Percentiles rank a stretch among this genome's conserved stretches.
Evolutionary conservation across 768 basidiomycete species (phyloP).

Genomic region (Hortiboletus campestris): DNA sequence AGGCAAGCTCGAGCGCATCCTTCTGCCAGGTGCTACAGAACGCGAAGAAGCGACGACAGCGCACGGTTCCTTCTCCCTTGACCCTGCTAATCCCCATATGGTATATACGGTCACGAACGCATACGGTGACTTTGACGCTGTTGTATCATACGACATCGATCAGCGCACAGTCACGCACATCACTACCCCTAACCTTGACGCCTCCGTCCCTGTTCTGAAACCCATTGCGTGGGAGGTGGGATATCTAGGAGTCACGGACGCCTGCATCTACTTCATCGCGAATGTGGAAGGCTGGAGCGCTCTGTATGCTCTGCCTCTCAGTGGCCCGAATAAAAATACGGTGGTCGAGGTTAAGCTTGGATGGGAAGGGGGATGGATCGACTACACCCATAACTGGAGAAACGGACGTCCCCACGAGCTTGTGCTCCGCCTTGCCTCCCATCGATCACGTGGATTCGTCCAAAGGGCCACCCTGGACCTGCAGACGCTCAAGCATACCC

Average conservation of each 20-base stretch:
- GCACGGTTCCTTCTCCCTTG: slow-evolving; percentile 30
- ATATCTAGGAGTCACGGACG: slow-evolving; percentile 24
- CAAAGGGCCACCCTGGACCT: slow-evolving; percentile 32
- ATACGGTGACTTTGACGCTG: slow-evolving; percentile 38
- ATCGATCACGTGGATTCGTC: slow-evolving; percentile 31
- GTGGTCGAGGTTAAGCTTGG: slow-evolving; percentile 34
- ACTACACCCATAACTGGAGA: slow-evolving; percentile 29
- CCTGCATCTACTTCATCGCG: slow-evolving; percentile 34
- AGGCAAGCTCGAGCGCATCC: slow-evolving; percentile 28
- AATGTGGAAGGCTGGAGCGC: slow-evolving; percentile 41
- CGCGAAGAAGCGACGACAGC: slow-evolving; percentile 26
- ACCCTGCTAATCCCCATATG: slow-evolving; percentile 29
- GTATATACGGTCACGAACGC: slow-evolving; percentile 37
- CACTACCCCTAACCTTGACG: slow-evolving; percentile 33
- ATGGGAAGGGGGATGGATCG: slow-evolving; percentile 33
- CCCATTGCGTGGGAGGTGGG: slow-evolving; percentile 37
- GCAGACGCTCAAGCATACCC: slow-evolving; percentile 14
- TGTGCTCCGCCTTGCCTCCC: slow-evolving; percentile 30
- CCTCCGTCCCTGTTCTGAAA: slow-evolving; percentile 30
- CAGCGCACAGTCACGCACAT: slow-evolving; percentile 34
- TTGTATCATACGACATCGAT: slow-evolving; percentile 35
- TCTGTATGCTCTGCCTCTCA: slow-evolving; percentile 31
- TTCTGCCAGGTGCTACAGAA: slow-evolving; percentile 36
- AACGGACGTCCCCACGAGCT: slow-evolving; percentile 37
- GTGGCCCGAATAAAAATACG: slow-evolving; percentile 25